These are phyloP conservation scores for Cercospora brassicicola DNA, from an alignment of 2,329 filamentous ascomycete genomes.

Conservation along the genomic window DNA sequence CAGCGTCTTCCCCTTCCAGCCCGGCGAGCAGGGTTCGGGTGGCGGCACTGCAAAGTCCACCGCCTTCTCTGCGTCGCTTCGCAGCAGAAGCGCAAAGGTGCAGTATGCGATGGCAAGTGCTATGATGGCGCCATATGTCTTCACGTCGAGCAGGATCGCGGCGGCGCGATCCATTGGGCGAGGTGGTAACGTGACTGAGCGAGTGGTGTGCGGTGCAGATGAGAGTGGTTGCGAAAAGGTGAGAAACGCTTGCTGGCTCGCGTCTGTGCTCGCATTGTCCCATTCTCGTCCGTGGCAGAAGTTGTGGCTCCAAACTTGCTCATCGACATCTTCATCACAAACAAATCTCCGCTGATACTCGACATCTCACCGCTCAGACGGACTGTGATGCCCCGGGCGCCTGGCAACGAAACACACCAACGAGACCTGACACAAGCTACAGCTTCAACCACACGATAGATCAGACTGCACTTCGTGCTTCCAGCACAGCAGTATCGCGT, in stretches of 20 bases:
- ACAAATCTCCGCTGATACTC: not conserved
- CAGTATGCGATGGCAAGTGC: constrained; percentile 11
- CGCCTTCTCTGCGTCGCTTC: constrained; percentile 24
- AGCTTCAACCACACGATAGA: not conserved
- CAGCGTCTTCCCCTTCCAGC: constrained; percentile 58
- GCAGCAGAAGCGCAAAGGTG: constrained; percentile 5
- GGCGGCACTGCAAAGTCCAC: constrained; percentile 44
- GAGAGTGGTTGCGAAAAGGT: constrained; percentile 3
- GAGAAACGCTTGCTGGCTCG: not conserved
- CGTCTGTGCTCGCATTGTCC: constrained; percentile 1
- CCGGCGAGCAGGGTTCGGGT: constrained; percentile 60
- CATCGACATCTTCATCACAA: not conserved
- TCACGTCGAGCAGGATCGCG: constrained; percentile 1
- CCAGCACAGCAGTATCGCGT: not conserved
- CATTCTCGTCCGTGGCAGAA: not conserved
- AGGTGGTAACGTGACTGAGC: constrained; percentile 6
- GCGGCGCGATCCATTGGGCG: constrained; percentile 3
- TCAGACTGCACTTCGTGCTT: not conserved
- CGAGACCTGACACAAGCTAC: not conserved
- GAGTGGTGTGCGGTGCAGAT: not conserved
- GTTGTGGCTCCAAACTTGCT: not conserved
- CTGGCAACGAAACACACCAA: not conserved
- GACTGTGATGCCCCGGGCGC: not conserved
- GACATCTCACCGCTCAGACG: not conserved
- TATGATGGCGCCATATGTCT: not conserved